Conservation (phyloP, 2,329 filamentous ascomycete species). For the Eutypella sp. region DNA sequence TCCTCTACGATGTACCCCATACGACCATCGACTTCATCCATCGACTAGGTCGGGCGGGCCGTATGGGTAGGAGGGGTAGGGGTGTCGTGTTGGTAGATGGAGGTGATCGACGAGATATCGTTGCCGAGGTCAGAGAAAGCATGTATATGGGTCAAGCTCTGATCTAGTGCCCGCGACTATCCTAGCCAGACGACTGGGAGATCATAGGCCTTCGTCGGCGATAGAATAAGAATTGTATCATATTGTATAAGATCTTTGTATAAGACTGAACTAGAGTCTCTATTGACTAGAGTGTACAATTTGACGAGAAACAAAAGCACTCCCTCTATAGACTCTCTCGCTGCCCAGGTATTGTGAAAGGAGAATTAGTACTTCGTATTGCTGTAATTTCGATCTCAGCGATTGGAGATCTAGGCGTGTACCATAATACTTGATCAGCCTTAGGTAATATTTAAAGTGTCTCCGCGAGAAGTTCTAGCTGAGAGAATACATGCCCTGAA, state of each 20-base stretch:
- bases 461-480: no score
- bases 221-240: no score
- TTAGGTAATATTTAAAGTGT: no score
- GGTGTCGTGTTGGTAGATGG: conserved; percentile 89
- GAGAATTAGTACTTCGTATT: neutral
- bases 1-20: conserved; percentile 96
- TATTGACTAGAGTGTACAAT: neutral
- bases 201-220: no score
- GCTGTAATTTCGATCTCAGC: no score
- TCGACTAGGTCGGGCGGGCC: conserved; percentile 81
- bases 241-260: neutral
- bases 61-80: conserved; percentile 86
- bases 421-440: no score
- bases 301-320: neutral
- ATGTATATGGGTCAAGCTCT: neutral
- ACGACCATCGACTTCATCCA: conserved; percentile 98
- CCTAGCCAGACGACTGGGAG: no score
- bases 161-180: neutral
- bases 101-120: conserved; percentile 82
- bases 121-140: conserved; percentile 68
- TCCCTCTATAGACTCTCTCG: no score
- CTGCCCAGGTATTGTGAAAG: neutral
- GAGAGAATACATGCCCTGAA: no score
- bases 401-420: no score
- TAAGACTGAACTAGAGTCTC: no score